These are phyloP conservation scores for Populus hybrid DNA, from an alignment of 441 rosid genomes.

Conservation along the genomic window DNA sequence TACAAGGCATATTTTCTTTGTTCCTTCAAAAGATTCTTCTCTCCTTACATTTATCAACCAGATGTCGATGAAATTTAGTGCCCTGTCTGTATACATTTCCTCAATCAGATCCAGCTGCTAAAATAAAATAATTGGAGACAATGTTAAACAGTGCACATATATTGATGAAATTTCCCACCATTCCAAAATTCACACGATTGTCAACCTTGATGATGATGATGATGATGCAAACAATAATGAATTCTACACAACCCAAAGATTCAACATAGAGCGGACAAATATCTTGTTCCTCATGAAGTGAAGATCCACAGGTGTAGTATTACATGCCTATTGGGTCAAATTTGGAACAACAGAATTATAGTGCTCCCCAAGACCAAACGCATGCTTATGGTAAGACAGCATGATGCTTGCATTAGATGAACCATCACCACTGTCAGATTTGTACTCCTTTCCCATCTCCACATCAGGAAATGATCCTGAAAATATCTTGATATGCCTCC, in stretches of 20 bases:
- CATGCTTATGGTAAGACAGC: constrained; percentile 76
- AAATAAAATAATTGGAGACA: no score
- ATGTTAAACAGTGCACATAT: no score
- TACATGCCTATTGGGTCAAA: constrained; percentile 20
- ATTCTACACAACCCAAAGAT: neutral
- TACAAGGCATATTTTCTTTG: no score
- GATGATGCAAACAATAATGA: neutral
- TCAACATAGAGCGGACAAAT: neutral
- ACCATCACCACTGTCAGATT: constrained; percentile 29
- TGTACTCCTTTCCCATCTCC: constrained; percentile 90
- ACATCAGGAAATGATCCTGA: constrained; percentile 91
- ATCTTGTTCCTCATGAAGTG: neutral
- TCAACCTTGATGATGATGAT: neutral
- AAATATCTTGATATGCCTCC: constrained; percentile 61
- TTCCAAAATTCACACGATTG: neutral
- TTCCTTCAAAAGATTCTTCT: no score
- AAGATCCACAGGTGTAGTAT: neutral
- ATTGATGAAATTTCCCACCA: neutral
- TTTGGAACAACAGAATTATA: constrained; percentile 60
- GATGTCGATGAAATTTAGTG: no score
- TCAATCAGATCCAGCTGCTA: no score
- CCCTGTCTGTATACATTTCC: no score
- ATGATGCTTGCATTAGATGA: constrained; percentile 34
- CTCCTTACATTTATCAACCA: no score
- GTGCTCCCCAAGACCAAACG: constrained; percentile 89